These are phyloP conservation scores for Colletotrichum horii DNA, from an alignment of 2,329 filamentous ascomycete genomes.

Conservation along the genomic window DNA sequence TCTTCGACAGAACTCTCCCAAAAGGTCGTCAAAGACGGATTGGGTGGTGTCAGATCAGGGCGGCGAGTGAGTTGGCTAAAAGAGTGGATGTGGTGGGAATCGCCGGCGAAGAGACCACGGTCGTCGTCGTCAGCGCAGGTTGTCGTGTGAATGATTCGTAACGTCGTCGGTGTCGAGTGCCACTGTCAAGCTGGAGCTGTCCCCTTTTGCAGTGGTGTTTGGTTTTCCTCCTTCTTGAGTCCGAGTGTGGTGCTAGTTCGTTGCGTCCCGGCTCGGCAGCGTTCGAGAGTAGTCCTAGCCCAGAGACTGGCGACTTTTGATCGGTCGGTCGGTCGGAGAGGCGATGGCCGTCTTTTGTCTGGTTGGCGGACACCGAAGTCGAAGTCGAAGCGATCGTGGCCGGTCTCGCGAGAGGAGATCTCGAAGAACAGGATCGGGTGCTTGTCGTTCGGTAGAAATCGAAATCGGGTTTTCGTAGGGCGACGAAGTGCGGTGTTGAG, in stretches of 20 bases:
- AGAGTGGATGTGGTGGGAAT: neutral
- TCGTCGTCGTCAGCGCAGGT: slow-evolving; percentile 13
- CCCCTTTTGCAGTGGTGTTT: neutral
- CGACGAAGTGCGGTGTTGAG: slow-evolving; percentile 9
- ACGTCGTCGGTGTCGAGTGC: neutral
- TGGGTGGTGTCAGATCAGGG: neutral
- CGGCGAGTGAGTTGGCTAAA: neutral
- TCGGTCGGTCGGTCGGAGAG: neutral
- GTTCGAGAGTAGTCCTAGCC: slow-evolving; percentile 1
- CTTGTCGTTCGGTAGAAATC: slow-evolving; percentile 14
- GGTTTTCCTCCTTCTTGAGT: neutral
- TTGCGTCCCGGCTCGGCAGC: slow-evolving; percentile 2
- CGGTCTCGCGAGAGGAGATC: neutral
- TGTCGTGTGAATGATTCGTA: neutral
- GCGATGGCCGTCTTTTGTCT: neutral
- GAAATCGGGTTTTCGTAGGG: slow-evolving; percentile 11
- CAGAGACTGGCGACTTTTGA: neutral
- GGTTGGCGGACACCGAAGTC: neutral
- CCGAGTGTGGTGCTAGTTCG: neutral
- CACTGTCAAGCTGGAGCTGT: neutral
- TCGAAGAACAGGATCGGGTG: neutral
- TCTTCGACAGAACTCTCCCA: slow-evolving; percentile 14
- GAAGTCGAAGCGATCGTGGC: slow-evolving; percentile 1
- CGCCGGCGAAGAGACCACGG: neutral
- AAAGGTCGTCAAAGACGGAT: neutral